Conservation (phyloP, 257 asterid species). For the Solanum bukasovii region DNA sequence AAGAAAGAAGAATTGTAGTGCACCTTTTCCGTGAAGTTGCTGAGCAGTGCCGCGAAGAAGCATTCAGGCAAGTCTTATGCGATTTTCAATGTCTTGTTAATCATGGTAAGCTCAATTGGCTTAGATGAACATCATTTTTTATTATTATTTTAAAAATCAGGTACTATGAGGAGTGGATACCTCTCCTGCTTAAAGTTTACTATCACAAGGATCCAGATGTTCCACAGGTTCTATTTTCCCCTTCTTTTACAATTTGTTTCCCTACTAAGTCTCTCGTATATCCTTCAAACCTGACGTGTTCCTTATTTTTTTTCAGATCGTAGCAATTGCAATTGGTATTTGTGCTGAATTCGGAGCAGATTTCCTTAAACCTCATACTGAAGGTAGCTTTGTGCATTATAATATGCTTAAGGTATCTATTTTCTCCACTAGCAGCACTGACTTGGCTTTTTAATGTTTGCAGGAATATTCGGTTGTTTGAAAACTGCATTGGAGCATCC, state of each 20-base stretch:
- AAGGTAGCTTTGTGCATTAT: neutral
- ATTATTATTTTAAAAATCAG: neutral
- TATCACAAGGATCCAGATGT: neutral
- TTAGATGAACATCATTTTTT: neutral
- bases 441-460: neutral
- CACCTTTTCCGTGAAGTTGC: neutral
- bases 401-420: neutral
- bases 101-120: neutral
- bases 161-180: neutral
- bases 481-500: neutral
- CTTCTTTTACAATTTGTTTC: neutral
- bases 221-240: neutral
- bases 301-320: neutral
- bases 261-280: neutral
- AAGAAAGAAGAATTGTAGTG: neutral
- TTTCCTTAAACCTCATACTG: neutral
- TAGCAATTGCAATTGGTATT: neutral
- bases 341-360: neutral
- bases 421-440: neutral
- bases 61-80: neutral
- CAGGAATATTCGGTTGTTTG: neutral
- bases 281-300: neutral
- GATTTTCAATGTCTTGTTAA: neutral
- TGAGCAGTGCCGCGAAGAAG: slow-evolving; percentile 1
- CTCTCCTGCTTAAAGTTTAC: neutral